phyloP scores from a whole-genome alignment of 2,329 filamentous ascomycete genomes.

The Xylaria sp. region DNA sequence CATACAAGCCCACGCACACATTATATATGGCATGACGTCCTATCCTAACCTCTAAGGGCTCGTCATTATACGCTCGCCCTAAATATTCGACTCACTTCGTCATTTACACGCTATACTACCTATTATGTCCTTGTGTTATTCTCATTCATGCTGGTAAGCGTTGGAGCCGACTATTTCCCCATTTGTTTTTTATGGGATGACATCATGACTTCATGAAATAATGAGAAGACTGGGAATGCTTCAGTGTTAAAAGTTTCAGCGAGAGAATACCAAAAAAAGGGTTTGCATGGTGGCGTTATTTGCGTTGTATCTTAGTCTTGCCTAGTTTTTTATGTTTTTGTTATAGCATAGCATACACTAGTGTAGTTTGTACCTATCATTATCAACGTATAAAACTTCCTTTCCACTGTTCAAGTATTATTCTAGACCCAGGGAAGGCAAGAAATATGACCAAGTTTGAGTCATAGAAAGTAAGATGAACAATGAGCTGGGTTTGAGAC shows the following conservation, averaged over 20 bases:
- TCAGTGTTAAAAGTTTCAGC: slow-evolving; percentile 17
- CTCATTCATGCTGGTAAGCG: neutral
- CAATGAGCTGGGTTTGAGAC: neutral
- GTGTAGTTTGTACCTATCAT: slow-evolving; percentile 7
- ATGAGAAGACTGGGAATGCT: slow-evolving; percentile 17
- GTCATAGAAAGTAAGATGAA: neutral
- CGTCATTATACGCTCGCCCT: neutral
- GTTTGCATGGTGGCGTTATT: slow-evolving; percentile 9
- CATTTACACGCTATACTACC: neutral
- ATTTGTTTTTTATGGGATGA: slow-evolving; percentile 17
- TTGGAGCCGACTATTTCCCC: neutral
- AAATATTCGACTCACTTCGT: neutral
- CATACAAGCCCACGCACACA: neutral
- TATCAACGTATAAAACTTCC: neutral
- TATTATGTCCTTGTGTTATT: neutral
- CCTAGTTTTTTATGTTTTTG: no score
- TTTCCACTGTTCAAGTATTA: slow-evolving; percentile 1
- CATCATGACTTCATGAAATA: slow-evolving; percentile 32
- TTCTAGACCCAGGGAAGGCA: no score
- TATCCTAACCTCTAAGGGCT: no score
- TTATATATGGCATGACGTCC: neutral
- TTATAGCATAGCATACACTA: neutral
- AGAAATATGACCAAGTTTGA: neutral
- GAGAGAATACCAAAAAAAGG: slow-evolving; percentile 13
- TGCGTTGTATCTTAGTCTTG: neutral